Conservation (phyloP, 192 early-diverging fungal species). For the Backusella westeae region DNA sequence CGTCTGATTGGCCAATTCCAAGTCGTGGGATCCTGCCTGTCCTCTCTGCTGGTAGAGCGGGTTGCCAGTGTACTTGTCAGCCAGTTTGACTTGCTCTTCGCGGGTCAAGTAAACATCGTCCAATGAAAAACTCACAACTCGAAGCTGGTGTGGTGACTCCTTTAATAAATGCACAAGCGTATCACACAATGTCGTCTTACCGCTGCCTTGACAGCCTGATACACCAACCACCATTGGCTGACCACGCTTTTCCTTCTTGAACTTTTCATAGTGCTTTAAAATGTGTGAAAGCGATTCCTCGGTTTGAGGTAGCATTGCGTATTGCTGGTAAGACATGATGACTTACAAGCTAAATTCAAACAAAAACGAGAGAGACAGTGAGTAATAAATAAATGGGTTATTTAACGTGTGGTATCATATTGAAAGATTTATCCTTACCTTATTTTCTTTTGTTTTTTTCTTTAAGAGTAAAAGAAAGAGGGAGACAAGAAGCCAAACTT, state of each 20-base stretch:
- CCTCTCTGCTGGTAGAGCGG: slow-evolving; percentile 80
- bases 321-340: slow-evolving; percentile 12
- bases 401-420: no score
- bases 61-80: slow-evolving; percentile 51
- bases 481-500: neutral
- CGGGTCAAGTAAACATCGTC: slow-evolving; percentile 87
- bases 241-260: neutral
- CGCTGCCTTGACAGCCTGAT: slow-evolving; percentile 79
- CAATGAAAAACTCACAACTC: slow-evolving; percentile 63
- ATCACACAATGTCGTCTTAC: slow-evolving; percentile 59
- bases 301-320: slow-evolving; percentile 31
- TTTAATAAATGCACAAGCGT: slow-evolving; percentile 41
- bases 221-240: slow-evolving; percentile 71
- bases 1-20: slow-evolving; percentile 55
- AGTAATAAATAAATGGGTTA: neutral
- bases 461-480: neutral
- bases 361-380: neutral
- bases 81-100: slow-evolving; percentile 56
- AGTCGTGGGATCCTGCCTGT: slow-evolving; percentile 89
- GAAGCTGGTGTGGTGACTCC: slow-evolving; percentile 41
- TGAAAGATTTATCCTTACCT: neutral
- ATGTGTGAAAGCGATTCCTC: slow-evolving; percentile 31
- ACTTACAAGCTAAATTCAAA: neutral
- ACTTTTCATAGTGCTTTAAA: slow-evolving; percentile 25
- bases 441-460: neutral